Evolutionary conservation across 371 early-diverging fungal genomes (phyloP).

Genomic region (Rhizomucor pusillus): DNA sequence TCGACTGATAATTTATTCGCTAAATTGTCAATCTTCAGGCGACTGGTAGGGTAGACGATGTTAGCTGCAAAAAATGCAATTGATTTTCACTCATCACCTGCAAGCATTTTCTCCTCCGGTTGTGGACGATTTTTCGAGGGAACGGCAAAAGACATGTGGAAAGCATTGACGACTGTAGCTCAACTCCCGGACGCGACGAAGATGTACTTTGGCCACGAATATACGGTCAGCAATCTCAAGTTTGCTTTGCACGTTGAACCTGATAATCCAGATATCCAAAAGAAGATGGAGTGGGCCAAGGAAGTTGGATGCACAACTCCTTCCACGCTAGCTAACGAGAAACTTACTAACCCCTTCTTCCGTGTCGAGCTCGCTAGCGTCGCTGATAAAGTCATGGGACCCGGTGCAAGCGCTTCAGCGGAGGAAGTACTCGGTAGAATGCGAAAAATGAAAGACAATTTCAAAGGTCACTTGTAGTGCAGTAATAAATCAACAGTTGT

Average conservation of each 20-base stretch:
- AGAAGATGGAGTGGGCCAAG: constrained; percentile 60
- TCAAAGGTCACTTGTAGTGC: constrained; percentile 22
- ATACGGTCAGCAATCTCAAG: constrained; percentile 70
- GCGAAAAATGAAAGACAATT: constrained; percentile 45
- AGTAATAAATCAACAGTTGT: too few species aligned
- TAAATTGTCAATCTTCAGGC: too few species aligned
- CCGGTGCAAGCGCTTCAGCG: constrained; percentile 7
- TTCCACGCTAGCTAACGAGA: constrained; percentile 80
- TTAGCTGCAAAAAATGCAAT: too few species aligned
- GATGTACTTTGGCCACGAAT: constrained; percentile 94
- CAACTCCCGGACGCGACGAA: constrained; percentile 78
- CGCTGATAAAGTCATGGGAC: constrained; percentile 13
- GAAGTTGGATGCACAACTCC: constrained; percentile 66
- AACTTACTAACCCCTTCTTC: constrained; percentile 85
- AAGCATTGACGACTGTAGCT: constrained; percentile 62
- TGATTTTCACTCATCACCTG: not conserved
- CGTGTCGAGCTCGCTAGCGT: constrained; percentile 47
- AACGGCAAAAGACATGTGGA: constrained; percentile 79
- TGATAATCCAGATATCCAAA: constrained; percentile 32
- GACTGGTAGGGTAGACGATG: constrained; percentile 15
- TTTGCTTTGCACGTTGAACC: constrained; percentile 44
- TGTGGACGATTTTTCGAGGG: constrained; percentile 97
- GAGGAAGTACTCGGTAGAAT: constrained; percentile 32
- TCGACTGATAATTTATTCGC: too few species aligned
- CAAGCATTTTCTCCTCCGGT: constrained; percentile 53